Evolutionary conservation across 345 rosid species (phyloP), one percentile per base, ranked within the genome.

Genomic region (Salix arbutifolia): DNA sequence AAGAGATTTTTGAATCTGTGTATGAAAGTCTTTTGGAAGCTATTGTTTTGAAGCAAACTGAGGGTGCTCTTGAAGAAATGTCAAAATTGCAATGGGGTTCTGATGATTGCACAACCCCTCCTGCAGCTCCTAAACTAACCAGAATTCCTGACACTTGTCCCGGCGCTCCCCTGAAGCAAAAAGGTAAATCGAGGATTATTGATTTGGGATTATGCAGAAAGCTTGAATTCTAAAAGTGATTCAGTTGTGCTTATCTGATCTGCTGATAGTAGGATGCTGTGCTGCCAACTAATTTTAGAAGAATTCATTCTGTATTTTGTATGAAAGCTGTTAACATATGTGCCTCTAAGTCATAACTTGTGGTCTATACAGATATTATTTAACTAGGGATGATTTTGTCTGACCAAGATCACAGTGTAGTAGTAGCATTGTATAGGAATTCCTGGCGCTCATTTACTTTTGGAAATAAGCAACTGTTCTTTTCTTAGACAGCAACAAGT

Each of bases 101-200:
- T 35, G 71, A 83, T 53, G 76, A 38, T 75, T 87, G 88, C 56
- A 78, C 46, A 81, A 87, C 94, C 6, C 91, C 94, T 38, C 77
- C 81, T 25, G 78, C 72, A 37, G 78, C 67, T 23, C 84, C 85
- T 69, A 79, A 71, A 18, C 69, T 79, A 17, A 83, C 60, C 74
- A 88, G 88, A 56, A 33, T 81, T 58, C 86, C 87, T 25, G 88
- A 84, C 68, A 87, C 88, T 67, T 90, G 94, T 64, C 94, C 94
- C 0, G 87, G 78, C 16, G 90, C 94, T 78, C 94, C 94, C 17
- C 33, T 85, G 80, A 88, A 88, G 81, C 78, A 78, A 28, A 67
- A 83, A 0, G 84, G 80, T 46, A 78, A 64, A 18, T 79, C 89
- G 9, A 85, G 87, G 85, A 77, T 64, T 14, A 53, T 85, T 69